phyloP scores from a whole-genome alignment of 257 asterid species.

The Prunella vulgaris region DNA sequence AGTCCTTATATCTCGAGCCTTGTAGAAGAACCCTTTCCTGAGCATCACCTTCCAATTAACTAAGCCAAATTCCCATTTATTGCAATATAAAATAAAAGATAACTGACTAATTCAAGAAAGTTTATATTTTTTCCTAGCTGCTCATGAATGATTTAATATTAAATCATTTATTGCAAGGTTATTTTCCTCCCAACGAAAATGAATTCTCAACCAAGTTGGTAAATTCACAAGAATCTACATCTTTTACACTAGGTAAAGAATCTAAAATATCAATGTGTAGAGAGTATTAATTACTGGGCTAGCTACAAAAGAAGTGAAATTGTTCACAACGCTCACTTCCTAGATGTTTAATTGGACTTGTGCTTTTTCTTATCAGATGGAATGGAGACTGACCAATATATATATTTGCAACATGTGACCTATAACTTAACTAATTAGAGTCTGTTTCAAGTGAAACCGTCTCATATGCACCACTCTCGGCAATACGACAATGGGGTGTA shows the following conservation, averaged over 20 bases:
- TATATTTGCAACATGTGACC: neutral
- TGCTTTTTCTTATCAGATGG: neutral
- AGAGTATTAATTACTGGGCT: neutral
- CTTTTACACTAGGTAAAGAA: neutral
- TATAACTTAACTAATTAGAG: neutral
- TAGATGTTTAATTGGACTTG: neutral
- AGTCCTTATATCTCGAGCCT: conserved; percentile 89
- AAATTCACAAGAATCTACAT: conserved; percentile 1
- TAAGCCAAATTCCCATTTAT: conserved; percentile 3
- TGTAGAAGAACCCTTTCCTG: conserved; percentile 97
- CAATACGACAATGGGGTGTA: neutral
- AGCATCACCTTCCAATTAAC: conserved; percentile 21
- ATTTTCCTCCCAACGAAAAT: neutral
- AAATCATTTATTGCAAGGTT: neutral
- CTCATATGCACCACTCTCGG: neutral
- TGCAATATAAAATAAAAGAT: neutral
- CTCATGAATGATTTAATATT: neutral
- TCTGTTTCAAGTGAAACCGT: conserved; percentile 1
- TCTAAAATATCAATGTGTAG: neutral
- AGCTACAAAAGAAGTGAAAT: neutral
- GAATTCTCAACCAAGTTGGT: neutral
- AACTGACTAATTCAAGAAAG: neutral
- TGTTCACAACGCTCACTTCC: neutral
- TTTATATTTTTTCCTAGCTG: neutral
- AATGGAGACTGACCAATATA: conserved; percentile 17